Evolutionary conservation across 2,329 filamentous ascomycete genomes (phyloP).

Genomic region (Colletotrichum chrysophilum): DNA sequence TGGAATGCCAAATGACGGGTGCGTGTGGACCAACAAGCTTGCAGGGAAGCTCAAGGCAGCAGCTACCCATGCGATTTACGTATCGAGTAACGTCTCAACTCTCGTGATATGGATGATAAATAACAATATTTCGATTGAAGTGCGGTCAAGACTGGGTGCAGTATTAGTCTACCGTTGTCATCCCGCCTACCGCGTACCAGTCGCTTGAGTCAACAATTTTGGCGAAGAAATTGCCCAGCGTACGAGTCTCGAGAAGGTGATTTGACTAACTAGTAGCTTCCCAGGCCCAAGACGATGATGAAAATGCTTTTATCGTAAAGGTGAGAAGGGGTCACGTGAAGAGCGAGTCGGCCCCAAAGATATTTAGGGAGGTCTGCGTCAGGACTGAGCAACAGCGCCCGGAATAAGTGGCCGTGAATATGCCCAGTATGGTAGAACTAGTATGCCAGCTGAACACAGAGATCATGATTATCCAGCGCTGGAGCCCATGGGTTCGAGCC

Average conservation of each 20-base stretch:
- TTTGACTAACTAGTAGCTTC: background rate
- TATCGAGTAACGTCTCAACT: background rate
- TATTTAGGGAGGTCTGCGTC: background rate
- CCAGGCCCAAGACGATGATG: too few relatives aligned
- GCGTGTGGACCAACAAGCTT: background rate
- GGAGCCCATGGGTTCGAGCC: background rate
- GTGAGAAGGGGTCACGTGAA: background rate
- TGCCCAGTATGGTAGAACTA: background rate
- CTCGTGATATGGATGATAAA: background rate
- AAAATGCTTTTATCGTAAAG: too few relatives aligned
- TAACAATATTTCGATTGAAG: background rate
- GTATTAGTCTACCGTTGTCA: too few relatives aligned
- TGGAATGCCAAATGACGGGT: background rate
- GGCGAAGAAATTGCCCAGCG: background rate
- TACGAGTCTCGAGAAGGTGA: background rate
- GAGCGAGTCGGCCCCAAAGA: background rate
- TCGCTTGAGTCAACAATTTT: background rate
- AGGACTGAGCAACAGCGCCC: background rate
- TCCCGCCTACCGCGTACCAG: too few relatives aligned
- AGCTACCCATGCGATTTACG: background rate
- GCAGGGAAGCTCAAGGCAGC: background rate
- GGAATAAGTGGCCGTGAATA: background rate
- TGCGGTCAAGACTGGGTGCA: background rate
- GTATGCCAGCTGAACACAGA: background rate
- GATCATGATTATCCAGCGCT: background rate